These are phyloP conservation scores for Umbellularia californica DNA, from an alignment of 164 flowering plant species.

Conservation along the genomic window DNA sequence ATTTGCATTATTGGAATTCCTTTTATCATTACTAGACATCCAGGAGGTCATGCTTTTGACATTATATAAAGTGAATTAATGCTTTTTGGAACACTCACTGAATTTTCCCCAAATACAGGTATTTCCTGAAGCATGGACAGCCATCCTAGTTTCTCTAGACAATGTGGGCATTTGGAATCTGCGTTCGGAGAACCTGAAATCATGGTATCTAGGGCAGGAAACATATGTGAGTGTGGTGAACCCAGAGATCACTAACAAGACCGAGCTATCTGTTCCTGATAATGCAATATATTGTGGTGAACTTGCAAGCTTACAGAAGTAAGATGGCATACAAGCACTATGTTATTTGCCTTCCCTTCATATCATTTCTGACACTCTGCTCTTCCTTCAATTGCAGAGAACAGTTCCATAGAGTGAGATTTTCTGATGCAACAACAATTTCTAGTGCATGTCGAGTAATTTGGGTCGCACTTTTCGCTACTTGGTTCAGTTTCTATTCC, in stretches of 20 bases:
- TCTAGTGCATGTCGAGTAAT: slow-evolving; percentile 16
- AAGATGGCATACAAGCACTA: slow-evolving; percentile 24
- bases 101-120: slow-evolving; percentile 43
- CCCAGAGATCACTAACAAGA: slow-evolving; percentile 53
- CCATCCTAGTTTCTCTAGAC: slow-evolving; percentile 78
- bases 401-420: slow-evolving; percentile 51
- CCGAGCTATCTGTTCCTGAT: slow-evolving; percentile 59
- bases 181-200: slow-evolving; percentile 66
- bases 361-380: background rate
- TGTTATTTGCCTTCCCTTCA: background rate
- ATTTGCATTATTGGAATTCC: no score
- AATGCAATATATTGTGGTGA: slow-evolving; percentile 72
- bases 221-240: slow-evolving; percentile 65
- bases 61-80: background rate
- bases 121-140: slow-evolving; percentile 96
- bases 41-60: no score
- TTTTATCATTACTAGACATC: no score
- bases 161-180: slow-evolving; percentile 93
- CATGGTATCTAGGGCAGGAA: slow-evolving; percentile 98
- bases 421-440: slow-evolving; percentile 38
- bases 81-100: background rate
- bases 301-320: slow-evolving; percentile 74
- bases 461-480: slow-evolving; percentile 23
- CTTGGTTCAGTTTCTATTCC: slow-evolving; percentile 13
- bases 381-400: slow-evolving; percentile 38